Conservation (phyloP, 2,329 filamentous ascomycete species). For the Penicillium sp. region DNA sequence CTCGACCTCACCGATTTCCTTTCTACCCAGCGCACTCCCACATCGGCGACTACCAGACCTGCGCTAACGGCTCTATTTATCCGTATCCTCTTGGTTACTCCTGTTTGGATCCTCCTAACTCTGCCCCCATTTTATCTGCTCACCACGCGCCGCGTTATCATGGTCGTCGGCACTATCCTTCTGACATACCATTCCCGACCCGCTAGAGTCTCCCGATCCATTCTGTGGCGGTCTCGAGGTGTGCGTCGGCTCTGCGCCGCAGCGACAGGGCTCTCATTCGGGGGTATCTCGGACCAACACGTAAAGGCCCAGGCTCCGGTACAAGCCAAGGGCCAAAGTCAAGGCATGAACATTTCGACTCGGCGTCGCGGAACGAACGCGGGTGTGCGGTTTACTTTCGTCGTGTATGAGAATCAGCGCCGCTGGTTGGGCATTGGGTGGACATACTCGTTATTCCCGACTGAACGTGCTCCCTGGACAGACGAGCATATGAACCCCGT, state of each 20-base stretch:
- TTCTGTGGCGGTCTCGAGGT: constrained; percentile 82
- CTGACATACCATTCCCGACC: constrained; percentile 91
- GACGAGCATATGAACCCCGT: constrained; percentile 88
- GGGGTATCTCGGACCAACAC: constrained; percentile 22
- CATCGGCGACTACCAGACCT: constrained; percentile 83
- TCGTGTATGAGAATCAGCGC: constrained; percentile 92
- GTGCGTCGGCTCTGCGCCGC: constrained; percentile 66
- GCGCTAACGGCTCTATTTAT: constrained; percentile 87
- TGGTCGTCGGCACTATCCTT: constrained; percentile 80
- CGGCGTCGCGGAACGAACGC: constrained; percentile 52
- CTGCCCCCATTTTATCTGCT: constrained; percentile 79
- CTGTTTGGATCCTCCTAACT: constrained; percentile 79
- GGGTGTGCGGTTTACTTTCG: constrained; percentile 92
- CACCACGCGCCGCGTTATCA: constrained; percentile 75
- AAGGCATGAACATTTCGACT: constrained; percentile 48
- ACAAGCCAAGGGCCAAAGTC: constrained; percentile 46
- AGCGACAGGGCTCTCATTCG: constrained; percentile 75
- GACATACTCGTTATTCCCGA: constrained; percentile 86
- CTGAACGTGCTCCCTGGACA: constrained; percentile 88
- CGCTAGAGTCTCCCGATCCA: constrained; percentile 75
- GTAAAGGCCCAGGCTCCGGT: constrained; percentile 39
- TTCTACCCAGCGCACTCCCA: constrained; percentile 83
- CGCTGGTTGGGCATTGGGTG: constrained; percentile 93
- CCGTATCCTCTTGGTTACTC: constrained; percentile 80
- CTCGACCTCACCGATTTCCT: constrained; percentile 88